Percentiles rank a stretch among this genome's conserved stretches.
Evolutionary conservation across 352 stramenopile species (phyloP).

Genomic region (Albugo candida): DNA sequence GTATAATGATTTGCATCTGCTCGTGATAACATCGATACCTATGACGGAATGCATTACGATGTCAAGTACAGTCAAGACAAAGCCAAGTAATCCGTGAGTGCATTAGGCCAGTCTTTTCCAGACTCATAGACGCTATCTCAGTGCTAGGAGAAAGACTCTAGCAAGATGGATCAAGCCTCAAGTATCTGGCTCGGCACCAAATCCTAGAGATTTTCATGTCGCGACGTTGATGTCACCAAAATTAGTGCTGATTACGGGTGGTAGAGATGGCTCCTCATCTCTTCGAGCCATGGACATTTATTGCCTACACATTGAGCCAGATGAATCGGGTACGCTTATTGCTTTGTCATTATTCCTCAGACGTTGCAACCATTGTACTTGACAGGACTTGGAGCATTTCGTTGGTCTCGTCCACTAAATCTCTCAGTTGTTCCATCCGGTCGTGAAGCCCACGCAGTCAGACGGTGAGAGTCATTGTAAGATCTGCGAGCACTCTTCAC

Average conservation of each 20-base stretch:
- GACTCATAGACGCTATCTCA: too few relatives aligned
- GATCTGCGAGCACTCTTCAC: background rate
- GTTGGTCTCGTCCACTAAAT: slow-evolving; percentile 27
- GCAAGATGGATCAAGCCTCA: slow-evolving; percentile 19
- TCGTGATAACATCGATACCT: slow-evolving; percentile 12
- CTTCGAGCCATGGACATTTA: slow-evolving; percentile 14
- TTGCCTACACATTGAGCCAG: slow-evolving; percentile 20
- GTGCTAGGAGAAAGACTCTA: slow-evolving; percentile 6
- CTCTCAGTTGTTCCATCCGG: slow-evolving; percentile 13
- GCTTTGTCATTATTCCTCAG: slow-evolving; percentile 1
- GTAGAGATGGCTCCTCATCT: slow-evolving; percentile 35
- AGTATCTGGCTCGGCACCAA: slow-evolving; percentile 15
- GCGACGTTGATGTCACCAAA: slow-evolving; percentile 15
- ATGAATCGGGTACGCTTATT: slow-evolving; percentile 10
- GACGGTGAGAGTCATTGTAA: slow-evolving; percentile 12
- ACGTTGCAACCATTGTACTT: background rate
- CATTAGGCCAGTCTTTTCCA: too few relatives aligned
- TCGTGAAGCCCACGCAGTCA: slow-evolving; percentile 31
- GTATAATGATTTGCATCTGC: slow-evolving; percentile 37
- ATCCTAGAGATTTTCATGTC: too few relatives aligned
- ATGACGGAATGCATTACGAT: background rate
- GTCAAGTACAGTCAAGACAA: background rate
- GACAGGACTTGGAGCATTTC: slow-evolving; percentile 13
- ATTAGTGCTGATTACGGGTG: slow-evolving; percentile 29
- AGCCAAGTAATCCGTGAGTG: background rate